Evolutionary conservation across 2,329 filamentous ascomycete species (phyloP).

Genomic region (Diatrype stigma): DNA sequence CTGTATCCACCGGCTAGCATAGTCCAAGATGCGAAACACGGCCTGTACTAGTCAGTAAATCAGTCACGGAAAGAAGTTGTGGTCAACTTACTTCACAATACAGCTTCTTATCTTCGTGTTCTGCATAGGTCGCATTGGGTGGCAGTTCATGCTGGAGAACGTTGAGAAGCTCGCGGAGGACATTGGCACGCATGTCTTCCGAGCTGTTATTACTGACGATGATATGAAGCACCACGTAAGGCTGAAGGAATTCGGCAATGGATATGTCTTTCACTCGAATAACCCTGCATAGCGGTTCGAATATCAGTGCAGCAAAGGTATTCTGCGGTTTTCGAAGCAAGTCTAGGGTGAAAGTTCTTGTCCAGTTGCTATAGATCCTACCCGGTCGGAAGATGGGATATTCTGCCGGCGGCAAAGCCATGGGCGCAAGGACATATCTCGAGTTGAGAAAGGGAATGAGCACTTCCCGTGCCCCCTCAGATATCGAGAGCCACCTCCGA

Average conservation of each 20-base stretch:
- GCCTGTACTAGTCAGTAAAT: conserved; percentile 48
- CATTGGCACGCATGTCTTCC: conserved; percentile 57
- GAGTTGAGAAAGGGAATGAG: conserved; percentile 87
- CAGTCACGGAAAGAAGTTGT: background rate
- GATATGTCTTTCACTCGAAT: conserved; percentile 82
- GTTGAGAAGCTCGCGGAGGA: conserved; percentile 68
- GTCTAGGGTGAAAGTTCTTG: conserved; percentile 75
- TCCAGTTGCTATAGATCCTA: conserved; percentile 73
- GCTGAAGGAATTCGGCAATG: conserved; percentile 83
- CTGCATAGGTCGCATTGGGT: conserved; percentile 49
- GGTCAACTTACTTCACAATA: conserved; percentile 71
- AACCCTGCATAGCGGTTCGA: conserved; percentile 74
- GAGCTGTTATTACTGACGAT: conserved; percentile 65
- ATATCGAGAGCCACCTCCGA: conserved; percentile 72
- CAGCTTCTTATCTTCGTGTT: conserved; percentile 72
- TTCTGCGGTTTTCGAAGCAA: conserved; percentile 75
- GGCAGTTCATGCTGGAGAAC: conserved; percentile 63
- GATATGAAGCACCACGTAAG: conserved; percentile 80
- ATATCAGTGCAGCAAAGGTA: conserved; percentile 69
- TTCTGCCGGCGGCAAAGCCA: conserved; percentile 49
- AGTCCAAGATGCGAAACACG: conserved; percentile 86
- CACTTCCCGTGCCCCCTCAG: conserved; percentile 72
- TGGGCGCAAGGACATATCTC: conserved; percentile 68
- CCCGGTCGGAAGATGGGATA: conserved; percentile 76
- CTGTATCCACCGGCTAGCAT: conserved; percentile 85